A percentile compares a stretch with the other conserved stretches of the same genome.
phyloP scores from a whole-genome alignment of 176 grass and related monocot species.

The Zizania latifolia region DNA sequence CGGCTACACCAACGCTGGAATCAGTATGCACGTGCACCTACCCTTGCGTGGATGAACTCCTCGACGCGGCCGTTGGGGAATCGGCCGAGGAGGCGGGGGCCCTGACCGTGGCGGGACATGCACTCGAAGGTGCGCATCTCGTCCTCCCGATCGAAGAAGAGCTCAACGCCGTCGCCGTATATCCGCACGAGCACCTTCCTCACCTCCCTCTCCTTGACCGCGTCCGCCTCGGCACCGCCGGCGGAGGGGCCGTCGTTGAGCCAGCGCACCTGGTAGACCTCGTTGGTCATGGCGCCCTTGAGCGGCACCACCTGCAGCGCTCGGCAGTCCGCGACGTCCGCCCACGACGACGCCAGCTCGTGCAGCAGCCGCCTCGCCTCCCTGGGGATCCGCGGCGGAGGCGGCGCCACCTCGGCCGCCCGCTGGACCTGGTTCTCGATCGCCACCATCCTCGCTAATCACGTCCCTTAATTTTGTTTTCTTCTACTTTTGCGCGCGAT shows the following conservation, averaged over 20 bases:
- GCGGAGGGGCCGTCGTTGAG: background rate
- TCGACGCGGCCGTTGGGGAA: slow-evolving; percentile 67
- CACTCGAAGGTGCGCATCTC: slow-evolving; percentile 76
- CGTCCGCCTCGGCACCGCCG: background rate
- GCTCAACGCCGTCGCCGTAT: slow-evolving; percentile 60
- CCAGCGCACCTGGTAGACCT: slow-evolving; percentile 64
- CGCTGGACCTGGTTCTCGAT: slow-evolving; percentile 1
- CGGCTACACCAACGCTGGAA: background rate
- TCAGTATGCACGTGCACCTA: slow-evolving; percentile 7
- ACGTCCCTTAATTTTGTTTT: background rate
- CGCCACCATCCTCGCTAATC: slow-evolving; percentile 40
- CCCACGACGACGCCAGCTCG: slow-evolving; percentile 43
- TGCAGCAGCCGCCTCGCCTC: slow-evolving; percentile 46
- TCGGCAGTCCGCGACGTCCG: slow-evolving; percentile 42
- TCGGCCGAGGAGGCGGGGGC: slow-evolving; percentile 53
- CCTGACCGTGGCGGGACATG: slow-evolving; percentile 66
- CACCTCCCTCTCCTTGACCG: background rate
- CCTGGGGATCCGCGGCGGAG: slow-evolving; percentile 47
- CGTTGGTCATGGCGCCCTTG: slow-evolving; percentile 78
- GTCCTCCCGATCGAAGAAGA: slow-evolving; percentile 54
- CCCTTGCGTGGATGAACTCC: slow-evolving; percentile 82
- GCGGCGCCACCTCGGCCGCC: background rate
- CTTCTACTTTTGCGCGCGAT: background rate
- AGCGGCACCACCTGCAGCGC: slow-evolving; percentile 54
- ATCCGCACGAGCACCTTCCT: slow-evolving; percentile 61